phyloP scores from a whole-genome alignment of 78 protist genomes.

The Andalucia godoyi region DNA sequence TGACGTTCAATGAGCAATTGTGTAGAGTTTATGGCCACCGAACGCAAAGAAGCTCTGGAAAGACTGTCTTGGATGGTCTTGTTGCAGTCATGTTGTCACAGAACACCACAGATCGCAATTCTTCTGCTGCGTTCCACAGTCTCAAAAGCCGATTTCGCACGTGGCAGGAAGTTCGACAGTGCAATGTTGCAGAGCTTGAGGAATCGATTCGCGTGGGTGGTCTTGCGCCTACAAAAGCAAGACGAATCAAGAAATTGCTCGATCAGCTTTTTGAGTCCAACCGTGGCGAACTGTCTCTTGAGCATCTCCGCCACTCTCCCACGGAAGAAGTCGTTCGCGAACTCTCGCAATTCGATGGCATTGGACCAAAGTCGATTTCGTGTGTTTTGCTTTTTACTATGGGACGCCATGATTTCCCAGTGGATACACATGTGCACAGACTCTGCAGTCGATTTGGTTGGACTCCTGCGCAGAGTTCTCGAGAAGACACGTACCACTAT shows the following conservation, averaged over 20 bases:
- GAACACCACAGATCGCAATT: neutral
- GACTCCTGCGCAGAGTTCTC: neutral
- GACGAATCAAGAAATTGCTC: neutral
- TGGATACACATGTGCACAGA: conserved; percentile 1
- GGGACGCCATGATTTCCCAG: neutral
- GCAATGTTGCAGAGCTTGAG: neutral
- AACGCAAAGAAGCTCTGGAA: too few relatives aligned
- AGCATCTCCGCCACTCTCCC: neutral
- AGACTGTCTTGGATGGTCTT: too few relatives aligned
- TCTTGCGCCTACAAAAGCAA: neutral
- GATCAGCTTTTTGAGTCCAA: neutral
- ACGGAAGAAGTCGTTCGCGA: neutral
- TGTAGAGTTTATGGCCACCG: too few relatives aligned
- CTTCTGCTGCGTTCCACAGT: neutral
- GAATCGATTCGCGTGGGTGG: neutral
- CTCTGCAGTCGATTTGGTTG: neutral
- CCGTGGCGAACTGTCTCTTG: neutral
- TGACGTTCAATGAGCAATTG: too few relatives aligned
- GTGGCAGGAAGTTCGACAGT: neutral
- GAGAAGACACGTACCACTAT: neutral
- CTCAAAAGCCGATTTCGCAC: neutral
- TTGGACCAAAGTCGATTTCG: conserved; percentile 3
- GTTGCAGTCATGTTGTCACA: conserved; percentile 1
- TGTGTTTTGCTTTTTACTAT: neutral
- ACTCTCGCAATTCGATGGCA: neutral